phyloP scores from a whole-genome alignment of 148 eudicot genomes.

The Spergularia marina region DNA sequence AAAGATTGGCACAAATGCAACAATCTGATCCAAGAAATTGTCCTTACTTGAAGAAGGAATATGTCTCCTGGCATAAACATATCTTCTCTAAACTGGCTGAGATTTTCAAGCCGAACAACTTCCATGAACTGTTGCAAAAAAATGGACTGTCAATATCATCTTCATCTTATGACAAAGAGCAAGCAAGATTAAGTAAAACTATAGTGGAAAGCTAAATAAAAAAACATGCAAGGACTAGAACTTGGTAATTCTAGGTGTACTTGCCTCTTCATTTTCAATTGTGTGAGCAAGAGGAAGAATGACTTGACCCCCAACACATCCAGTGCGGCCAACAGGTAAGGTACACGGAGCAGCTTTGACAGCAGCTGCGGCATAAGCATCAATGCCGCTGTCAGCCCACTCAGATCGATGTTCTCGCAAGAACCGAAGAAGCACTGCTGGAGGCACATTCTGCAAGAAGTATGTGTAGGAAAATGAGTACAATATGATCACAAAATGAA shows the following conservation, averaged over 20 bases:
- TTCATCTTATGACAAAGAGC: not conserved
- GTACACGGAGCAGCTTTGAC: slow-evolving; percentile 75
- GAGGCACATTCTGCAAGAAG: slow-evolving; percentile 70
- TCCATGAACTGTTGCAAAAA: slow-evolving; percentile 69
- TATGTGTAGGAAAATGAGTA: slow-evolving; percentile 3
- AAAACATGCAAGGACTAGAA: too few relatives aligned
- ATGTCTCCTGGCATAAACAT: slow-evolving; percentile 76
- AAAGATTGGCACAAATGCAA: not conserved
- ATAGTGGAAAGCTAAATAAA: too few relatives aligned
- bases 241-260: not conserved
- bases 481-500: not conserved
- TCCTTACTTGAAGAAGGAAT: slow-evolving; percentile 76
- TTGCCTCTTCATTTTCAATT: slow-evolving; percentile 87
- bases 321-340: slow-evolving; percentile 65
- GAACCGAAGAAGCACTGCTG: slow-evolving; percentile 67
- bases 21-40: not conserved
- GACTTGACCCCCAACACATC: slow-evolving; percentile 74
- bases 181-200: not conserved
- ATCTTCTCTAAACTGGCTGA: slow-evolving; percentile 73
- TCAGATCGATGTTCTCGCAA: slow-evolving; percentile 88
- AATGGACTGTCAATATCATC: slow-evolving; percentile 8
- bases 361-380: slow-evolving; percentile 80
- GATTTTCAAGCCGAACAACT: slow-evolving; percentile 82
- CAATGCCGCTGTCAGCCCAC: slow-evolving; percentile 92
- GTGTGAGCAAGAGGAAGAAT: slow-evolving; percentile 94